These are phyloP conservation scores for Aureobasidium musti DNA, from an alignment of 2,329 filamentous ascomycete genomes.

Conservation along the genomic window DNA sequence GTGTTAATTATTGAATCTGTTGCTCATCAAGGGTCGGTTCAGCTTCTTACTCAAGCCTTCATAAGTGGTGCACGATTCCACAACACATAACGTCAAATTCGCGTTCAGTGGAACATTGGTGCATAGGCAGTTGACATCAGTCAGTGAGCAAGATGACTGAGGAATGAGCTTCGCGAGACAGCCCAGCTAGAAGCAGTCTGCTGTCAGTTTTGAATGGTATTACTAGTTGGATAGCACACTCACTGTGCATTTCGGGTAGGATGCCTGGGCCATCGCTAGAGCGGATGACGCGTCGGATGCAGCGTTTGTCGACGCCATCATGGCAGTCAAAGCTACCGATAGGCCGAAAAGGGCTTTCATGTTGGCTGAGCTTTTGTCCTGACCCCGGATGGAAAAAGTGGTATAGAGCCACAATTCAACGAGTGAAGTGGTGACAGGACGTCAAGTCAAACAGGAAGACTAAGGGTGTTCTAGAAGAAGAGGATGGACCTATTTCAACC, in stretches of 20 bases:
- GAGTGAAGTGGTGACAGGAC: slow-evolving; percentile 22
- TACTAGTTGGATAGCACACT: neutral
- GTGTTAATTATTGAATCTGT: neutral
- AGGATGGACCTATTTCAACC: too few species aligned
- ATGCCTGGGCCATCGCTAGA: slow-evolving; percentile 5
- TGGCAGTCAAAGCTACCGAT: neutral
- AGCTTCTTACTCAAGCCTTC: slow-evolving; percentile 1
- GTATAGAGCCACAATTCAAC: neutral
- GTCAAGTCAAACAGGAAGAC: neutral
- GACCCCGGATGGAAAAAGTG: neutral
- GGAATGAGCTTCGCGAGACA: slow-evolving; percentile 32
- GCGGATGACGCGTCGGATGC: neutral
- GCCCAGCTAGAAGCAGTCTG: slow-evolving; percentile 27
- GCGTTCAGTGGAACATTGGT: slow-evolving; percentile 30
- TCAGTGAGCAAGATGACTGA: slow-evolving; percentile 32
- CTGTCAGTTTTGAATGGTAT: neutral
- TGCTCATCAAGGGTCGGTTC: too few species aligned
- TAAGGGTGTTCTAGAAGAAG: neutral
- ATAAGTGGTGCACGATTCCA: slow-evolving; percentile 21
- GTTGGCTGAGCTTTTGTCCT: neutral
- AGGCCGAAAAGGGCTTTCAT: neutral
- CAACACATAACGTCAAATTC: slow-evolving; percentile 29
- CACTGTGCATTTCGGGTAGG: slow-evolving; percentile 19
- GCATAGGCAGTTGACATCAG: slow-evolving; percentile 33
- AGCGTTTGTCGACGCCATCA: neutral